Evolutionary conservation across 2,329 filamentous ascomycete genomes (phyloP).

Genomic region (Nemania diffusa): DNA sequence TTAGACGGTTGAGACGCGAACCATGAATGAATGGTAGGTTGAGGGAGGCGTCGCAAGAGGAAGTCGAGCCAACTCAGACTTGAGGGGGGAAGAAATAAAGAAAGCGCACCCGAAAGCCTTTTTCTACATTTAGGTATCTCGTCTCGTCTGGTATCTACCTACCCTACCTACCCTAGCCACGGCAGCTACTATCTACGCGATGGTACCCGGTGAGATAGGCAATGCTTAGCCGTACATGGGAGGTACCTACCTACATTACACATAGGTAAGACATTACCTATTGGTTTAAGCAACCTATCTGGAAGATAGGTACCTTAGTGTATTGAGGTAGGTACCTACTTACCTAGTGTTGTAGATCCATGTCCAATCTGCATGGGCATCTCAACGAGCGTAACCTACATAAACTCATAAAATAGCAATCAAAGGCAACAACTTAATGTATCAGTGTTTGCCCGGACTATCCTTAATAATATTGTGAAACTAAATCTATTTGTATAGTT

Average conservation of each 20-base stretch:
- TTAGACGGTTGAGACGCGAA: background rate
- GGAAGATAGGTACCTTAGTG: background rate
- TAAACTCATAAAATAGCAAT: background rate
- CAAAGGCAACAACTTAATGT: background rate
- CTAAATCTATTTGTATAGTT: background rate
- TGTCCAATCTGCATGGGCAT: background rate
- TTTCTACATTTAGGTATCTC: background rate
- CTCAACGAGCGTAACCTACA: background rate
- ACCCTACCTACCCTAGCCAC: background rate
- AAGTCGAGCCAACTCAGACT: background rate
- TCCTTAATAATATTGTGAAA: background rate
- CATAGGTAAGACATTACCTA: background rate
- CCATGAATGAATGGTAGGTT: no score
- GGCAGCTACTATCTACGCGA: background rate
- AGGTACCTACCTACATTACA: background rate
- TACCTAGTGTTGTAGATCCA: background rate
- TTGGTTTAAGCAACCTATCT: background rate
- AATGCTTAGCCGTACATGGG: background rate
- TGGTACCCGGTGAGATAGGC: background rate
- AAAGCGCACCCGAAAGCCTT: background rate
- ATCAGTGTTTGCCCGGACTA: background rate
- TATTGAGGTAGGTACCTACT: background rate
- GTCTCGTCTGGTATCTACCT: background rate
- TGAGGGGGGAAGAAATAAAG: background rate
- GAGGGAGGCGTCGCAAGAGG: background rate